Base-by-base conservation (phyloP, 352 stramenopile species). In the Pythium plurisporium region DNA sequence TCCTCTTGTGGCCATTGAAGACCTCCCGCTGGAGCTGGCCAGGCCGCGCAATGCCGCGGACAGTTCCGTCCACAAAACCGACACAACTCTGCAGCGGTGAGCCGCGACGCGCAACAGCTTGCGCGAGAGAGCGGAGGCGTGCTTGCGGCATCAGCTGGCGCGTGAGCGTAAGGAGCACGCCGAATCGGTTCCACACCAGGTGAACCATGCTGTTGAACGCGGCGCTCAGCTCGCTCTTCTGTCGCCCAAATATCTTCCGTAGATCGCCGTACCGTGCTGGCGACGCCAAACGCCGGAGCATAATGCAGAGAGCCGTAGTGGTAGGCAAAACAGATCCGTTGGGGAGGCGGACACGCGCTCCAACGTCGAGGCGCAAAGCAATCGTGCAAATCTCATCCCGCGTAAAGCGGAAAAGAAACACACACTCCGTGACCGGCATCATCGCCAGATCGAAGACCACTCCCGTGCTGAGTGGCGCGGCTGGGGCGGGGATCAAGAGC, bases 1-100 rank as follows among this genome's bases (percentile, higher is more conserved):
- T 67, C 5, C 61, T 27, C 34, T 67, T 67, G 25, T 73, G 62
- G 5, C 57, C 62, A 23, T 68, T 74, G 15, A 65, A 67, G 26
- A 48, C 7, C 7, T 48, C 42, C 3, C 42, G 42, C 42, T 48
- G 42, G 9, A 20, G 8, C 22, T 15, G 8, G 42, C 17, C n/a
- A 4, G 38, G 38, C 3, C 38, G 38, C 5, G 38, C 19, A 19
- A 45, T 45, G 5, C 15, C 38, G 5, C 38, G 38, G 17, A 45
- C 38, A 29, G 48, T 56, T 5, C 48, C 51, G 27, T 59, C 41
- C 37, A 54, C 30, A 31, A 54, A 53, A n/a, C 43, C 42, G 26
- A 61, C 43, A 30, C 41, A 61, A 10, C 10, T 46, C 5, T 22
- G 4, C 5, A 53, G 42, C 15, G 53, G 52, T 6, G 42, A 29